Conservation (phyloP, 2,329 filamentous ascomycete species). For the Massarina eburnea region DNA sequence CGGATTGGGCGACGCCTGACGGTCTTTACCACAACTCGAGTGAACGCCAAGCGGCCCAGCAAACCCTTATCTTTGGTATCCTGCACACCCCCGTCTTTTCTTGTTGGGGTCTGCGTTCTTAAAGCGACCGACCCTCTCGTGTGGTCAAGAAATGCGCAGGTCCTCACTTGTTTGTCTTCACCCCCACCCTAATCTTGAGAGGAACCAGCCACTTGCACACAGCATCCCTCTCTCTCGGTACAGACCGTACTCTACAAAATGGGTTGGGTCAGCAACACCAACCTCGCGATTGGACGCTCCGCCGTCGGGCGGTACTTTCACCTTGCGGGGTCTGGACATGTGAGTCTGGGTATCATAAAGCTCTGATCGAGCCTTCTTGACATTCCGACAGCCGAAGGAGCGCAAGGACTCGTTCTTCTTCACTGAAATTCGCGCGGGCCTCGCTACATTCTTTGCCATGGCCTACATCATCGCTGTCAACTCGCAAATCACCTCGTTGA, state of each 20-base stretch:
- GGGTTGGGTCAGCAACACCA: constrained; percentile 38
- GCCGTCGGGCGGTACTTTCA: constrained; percentile 59
- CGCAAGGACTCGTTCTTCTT: constrained; percentile 76
- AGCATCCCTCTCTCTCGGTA: neutral
- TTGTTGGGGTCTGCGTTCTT: constrained; percentile 13
- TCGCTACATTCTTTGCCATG: constrained; percentile 65
- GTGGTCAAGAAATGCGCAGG: constrained; percentile 9
- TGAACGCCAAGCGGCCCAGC: constrained; percentile 17
- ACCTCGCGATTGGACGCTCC: constrained; percentile 37
- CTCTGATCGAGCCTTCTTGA: constrained; percentile 15
- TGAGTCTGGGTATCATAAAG: constrained; percentile 50
- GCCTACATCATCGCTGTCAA: constrained; percentile 66
- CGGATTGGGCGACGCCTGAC: constrained; percentile 23
- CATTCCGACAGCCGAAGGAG: constrained; percentile 59
- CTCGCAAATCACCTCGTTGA: constrained; percentile 68
- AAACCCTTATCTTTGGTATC: constrained; percentile 40
- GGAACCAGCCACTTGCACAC: neutral
- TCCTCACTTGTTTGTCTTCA: constrained; percentile 8
- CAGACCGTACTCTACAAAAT: constrained; percentile 11
- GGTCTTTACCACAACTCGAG: constrained; percentile 18
- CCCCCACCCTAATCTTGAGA: neutral
- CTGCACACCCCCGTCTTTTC: constrained; percentile 16
- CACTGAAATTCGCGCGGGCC: constrained; percentile 79
- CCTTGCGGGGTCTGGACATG: constrained; percentile 80
- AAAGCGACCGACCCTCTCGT: constrained; percentile 14